Conservation (phyloP, 1,139 yeast genomes). For the Nakaseomyces uthaithaninus region DNA sequence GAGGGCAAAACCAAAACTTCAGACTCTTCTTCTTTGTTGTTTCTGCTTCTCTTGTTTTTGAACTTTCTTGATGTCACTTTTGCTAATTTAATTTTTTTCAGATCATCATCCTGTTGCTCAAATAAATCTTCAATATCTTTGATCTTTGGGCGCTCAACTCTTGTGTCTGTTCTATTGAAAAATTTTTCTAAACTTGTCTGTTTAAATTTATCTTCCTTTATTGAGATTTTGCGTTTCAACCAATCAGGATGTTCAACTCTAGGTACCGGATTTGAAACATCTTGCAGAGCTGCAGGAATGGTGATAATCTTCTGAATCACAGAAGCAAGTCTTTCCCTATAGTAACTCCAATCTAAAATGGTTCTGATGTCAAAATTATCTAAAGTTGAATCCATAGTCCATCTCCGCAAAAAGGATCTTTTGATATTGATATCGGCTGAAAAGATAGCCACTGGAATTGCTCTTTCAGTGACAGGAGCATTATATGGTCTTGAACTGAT, state of each 20-base stretch:
- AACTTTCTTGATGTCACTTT: constrained; percentile 44
- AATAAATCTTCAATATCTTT: constrained; percentile 81
- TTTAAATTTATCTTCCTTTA: constrained; percentile 57
- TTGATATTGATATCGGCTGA: constrained; percentile 65
- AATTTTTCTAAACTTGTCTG: constrained; percentile 60
- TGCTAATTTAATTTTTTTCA: constrained; percentile 35
- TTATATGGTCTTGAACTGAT: constrained; percentile 77
- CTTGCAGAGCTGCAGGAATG: constrained; percentile 94
- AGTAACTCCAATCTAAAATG: constrained; percentile 90
- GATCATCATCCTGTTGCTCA: constrained; percentile 27
- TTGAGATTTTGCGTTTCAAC: constrained; percentile 59
- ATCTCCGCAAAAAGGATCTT: constrained; percentile 61
- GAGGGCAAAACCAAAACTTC: constrained; percentile 44
- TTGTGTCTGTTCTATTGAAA: constrained; percentile 37
- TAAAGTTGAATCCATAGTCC: constrained; percentile 76
- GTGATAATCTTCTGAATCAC: constrained; percentile 92
- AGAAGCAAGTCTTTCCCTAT: constrained; percentile 82
- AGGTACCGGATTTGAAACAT: constrained; percentile 88
- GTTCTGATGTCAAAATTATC: constrained; percentile 83
- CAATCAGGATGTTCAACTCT: constrained; percentile 92
- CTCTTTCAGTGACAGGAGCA: constrained; percentile 93
- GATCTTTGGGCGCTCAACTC: constrained; percentile 30
- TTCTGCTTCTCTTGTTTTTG: constrained; percentile 27
- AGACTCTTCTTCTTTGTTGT: constrained; percentile 36
- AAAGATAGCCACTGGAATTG: constrained; percentile 92